These are phyloP conservation scores for Fusarium humuli DNA, from an alignment of 2,329 filamentous ascomycete species.

Conservation along the genomic window DNA sequence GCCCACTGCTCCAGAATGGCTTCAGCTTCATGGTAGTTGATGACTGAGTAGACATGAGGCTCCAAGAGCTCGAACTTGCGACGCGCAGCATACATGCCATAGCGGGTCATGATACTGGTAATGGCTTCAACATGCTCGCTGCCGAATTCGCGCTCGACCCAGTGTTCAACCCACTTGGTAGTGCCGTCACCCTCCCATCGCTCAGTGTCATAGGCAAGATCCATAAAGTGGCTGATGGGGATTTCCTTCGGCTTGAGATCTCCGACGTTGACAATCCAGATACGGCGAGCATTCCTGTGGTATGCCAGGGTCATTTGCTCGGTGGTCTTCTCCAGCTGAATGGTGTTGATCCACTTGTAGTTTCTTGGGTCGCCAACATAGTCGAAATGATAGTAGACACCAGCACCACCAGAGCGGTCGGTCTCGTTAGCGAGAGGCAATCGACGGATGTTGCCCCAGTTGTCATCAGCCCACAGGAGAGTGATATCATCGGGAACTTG, in stretches of 20 bases:
- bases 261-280: conserved; percentile 73
- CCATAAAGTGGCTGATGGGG: conserved; percentile 66
- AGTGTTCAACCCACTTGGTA: conserved; percentile 54
- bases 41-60: conserved; percentile 64
- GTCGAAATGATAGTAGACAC: conserved; percentile 71
- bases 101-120: conserved; percentile 58
- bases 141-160: conserved; percentile 65
- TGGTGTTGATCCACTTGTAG: conserved; percentile 70
- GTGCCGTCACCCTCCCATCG: conserved; percentile 52
- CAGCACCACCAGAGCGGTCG: conserved; percentile 65
- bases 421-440: conserved; percentile 67
- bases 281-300: conserved; percentile 58
- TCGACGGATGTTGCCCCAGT: conserved; percentile 69
- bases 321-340: conserved; percentile 47
- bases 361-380: conserved; percentile 71
- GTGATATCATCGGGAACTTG: conserved; percentile 71
- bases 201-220: conserved; percentile 67
- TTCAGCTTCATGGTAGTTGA: conserved; percentile 72
- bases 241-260: conserved; percentile 71
- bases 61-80: conserved; percentile 72
- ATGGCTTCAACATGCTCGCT: conserved; percentile 58
- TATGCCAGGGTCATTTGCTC: conserved; percentile 63
- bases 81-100: conserved; percentile 65
- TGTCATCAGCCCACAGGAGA: conserved; percentile 73
- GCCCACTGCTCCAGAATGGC: conserved; percentile 64